Evolutionary conservation across 805 yeast species (phyloP).

Genomic region (Soucietia sequanensis): DNA sequence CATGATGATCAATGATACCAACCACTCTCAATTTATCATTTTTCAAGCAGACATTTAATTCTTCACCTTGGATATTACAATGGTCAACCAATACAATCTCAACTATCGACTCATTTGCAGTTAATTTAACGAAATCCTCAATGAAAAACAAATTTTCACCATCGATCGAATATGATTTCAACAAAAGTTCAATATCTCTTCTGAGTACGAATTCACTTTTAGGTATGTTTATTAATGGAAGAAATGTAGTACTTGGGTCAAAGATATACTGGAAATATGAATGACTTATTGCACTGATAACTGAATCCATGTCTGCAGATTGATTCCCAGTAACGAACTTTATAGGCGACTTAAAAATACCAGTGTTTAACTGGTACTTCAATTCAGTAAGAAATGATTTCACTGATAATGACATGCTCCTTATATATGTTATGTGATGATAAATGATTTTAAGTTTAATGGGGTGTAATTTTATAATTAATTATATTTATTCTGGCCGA

Average conservation of each 20-base stretch:
- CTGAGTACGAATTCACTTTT: slow-evolving; percentile 64
- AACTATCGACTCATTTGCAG: slow-evolving; percentile 15
- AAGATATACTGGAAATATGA: slow-evolving; percentile 53
- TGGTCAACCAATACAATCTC: slow-evolving; percentile 78
- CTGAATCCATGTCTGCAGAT: slow-evolving; percentile 86
- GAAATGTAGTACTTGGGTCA: slow-evolving; percentile 29
- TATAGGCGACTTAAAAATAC: slow-evolving; percentile 14
- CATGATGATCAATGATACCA: slow-evolving; percentile 87
- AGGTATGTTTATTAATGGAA: slow-evolving; percentile 80
- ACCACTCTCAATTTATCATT: slow-evolving; percentile 32
- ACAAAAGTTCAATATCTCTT: slow-evolving; percentile 63
- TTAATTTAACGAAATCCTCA: slow-evolving; percentile 55
- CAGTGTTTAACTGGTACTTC: slow-evolving; percentile 13
- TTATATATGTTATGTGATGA: too few species aligned
- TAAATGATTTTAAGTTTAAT: too few species aligned
- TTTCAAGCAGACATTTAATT: slow-evolving; percentile 27
- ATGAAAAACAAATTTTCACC: slow-evolving; percentile 53
- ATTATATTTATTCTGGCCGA: not conserved
- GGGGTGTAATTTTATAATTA: too few species aligned
- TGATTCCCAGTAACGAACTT: slow-evolving; percentile 75
- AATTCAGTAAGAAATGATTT: slow-evolving; percentile 21
- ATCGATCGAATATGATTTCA: slow-evolving; percentile 47
- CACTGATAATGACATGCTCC: slow-evolving; percentile 18
- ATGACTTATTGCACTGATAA: slow-evolving; percentile 69
- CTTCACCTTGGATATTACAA: slow-evolving; percentile 59